Evolutionary conservation across 768 basidiomycete genomes (phyloP), one percentile per base, ranked within the genome.

Genomic region (Termitomyces eurrhizus): DNA sequence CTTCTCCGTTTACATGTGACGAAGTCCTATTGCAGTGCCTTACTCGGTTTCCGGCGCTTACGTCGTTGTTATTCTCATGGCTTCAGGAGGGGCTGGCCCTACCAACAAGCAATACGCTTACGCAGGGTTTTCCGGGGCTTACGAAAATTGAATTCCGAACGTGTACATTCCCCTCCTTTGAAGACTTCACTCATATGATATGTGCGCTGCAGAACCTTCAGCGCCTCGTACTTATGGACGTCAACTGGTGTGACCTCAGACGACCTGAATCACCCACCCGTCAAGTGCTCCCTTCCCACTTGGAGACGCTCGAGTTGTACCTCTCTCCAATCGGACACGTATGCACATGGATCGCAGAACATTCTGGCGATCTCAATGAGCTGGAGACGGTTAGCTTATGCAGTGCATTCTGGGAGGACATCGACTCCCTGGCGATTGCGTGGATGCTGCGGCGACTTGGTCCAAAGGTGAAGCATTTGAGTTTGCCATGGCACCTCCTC

Each of bases 71-170:
- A 6, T 61, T 67, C 45, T 65, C 66, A 32, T 65, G 64, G 64
- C 57, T 67, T 14, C 64, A 57, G 11, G 55, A 56, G 12, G 66
- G 65, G 29, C 48, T 63, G 42, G 48, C 59, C 49, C 62, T 56
- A 37, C 35, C 60, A 16, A 56, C 60, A 24, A 46, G 49, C 51
- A 52, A 46, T 21, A 44, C 56, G 11, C 59, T 68, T 39, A 50
- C 58, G 4, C 52, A 57, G 32, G 59, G 63, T 14, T 71, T 71
- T 58, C 52, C 59, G 11, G 52, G 58, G 29, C 63, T 71, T 7
- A 66, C 64, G n/a, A 67, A 64, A 13, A 62, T 71, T 29, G 70
- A 71, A 56, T 65, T 71, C 14, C 63, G 67, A 6, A 65, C 65
- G 32, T 71, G 69, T 61, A 61, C 66, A 56, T 71, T 71, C 48